Evolutionary conservation across 306 rosid species (phyloP), one percentile per base, ranked within the genome.

Genomic region (Sechiopsis laciniata): DNA sequence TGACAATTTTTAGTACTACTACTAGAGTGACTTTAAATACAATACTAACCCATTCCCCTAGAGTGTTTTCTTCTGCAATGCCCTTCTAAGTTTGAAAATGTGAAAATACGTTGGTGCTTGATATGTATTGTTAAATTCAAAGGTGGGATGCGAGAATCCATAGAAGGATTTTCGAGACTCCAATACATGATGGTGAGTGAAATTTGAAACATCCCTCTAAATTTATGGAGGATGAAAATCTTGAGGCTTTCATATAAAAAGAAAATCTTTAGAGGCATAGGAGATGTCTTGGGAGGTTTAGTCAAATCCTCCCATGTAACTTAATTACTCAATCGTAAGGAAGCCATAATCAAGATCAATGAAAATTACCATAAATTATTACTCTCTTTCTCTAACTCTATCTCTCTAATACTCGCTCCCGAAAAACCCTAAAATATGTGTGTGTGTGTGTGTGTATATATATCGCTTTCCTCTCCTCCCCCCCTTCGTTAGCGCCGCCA

Each of bases 161-260:
- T 10, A 57, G 35, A 21, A 10, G 63, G 4, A 21, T 11, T 57
- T 7, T 32, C 11, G 35, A 57, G 35, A 3, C 21, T 21, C 8
- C 35, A 57, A 57, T 6, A 7, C 63, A 57, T 11, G 35, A 57
- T 3, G 8, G 35, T 57, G 35, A 21, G 7, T 57, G 35, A 57
- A 57, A 32, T 58, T 58, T 22, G 64, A 22, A 58, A 58, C 64
- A 58, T 32, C 26, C n/a, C 37, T 58, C 37, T 58, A n/a, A 22
- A 58, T 22, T 58, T 58, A 58, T 4, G 26, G 64, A 58, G 64
- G 37, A 58, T 58, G 64, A 58, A 58, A 58, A 58, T 57, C 35
- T 10, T 57, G 1, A 26, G 32, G 32, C 32, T 26, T 3, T 26
- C 3, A 26, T 1, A 1, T 3, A 26, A 26, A 26, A 26, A 26